Evolutionary conservation across 805 yeast genomes (phyloP).

Genomic region (Candida chauliodis): DNA sequence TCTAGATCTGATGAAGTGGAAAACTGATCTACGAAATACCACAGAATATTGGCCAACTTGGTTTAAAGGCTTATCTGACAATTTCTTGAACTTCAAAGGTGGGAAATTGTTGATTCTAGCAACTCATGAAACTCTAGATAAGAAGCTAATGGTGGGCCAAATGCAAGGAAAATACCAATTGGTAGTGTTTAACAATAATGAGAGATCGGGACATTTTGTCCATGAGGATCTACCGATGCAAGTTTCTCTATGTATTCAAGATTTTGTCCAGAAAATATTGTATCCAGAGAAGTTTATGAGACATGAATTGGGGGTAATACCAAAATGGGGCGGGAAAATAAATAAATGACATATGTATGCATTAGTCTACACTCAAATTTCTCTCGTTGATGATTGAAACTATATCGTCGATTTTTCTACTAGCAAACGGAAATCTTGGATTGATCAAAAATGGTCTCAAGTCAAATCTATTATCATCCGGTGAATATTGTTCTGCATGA

Average conservation of each 20-base stretch:
- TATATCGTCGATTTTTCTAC: constrained; percentile 78
- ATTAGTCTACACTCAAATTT: constrained; percentile 46
- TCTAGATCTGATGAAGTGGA: constrained; percentile 46
- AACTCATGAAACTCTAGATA: constrained; percentile 86
- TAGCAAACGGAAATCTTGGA: constrained; percentile 87
- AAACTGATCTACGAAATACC: constrained; percentile 58
- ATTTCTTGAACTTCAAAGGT: constrained; percentile 35
- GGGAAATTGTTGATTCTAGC: constrained; percentile 78
- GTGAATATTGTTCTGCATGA: constrained; percentile 97
- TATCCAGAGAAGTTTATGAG: constrained; percentile 26
- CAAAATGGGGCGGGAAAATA: constrained; percentile 38
- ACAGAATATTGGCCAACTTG: constrained; percentile 74
- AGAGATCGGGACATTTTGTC: constrained; percentile 78
- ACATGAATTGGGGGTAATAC: constrained; percentile 28
- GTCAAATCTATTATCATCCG: constrained; percentile 96
- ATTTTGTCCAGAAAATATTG: constrained; percentile 47
- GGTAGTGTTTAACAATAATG: constrained; percentile 61
- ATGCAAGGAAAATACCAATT: constrained; percentile 97
- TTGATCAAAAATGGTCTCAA: constrained; percentile 91
- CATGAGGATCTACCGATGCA: constrained; percentile 86
- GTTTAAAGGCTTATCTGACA: constrained; percentile 67
- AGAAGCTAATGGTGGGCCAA: constrained; percentile 84
- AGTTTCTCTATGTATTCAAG: constrained; percentile 53
- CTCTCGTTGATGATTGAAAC: constrained; percentile 55
- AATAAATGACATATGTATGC: constrained; percentile 13